A percentile compares a stretch with the other conserved stretches of the same genome.
Evolutionary conservation across 1,139 yeast genomes (phyloP).

Genomic region (Sporopachydermia cereana): DNA sequence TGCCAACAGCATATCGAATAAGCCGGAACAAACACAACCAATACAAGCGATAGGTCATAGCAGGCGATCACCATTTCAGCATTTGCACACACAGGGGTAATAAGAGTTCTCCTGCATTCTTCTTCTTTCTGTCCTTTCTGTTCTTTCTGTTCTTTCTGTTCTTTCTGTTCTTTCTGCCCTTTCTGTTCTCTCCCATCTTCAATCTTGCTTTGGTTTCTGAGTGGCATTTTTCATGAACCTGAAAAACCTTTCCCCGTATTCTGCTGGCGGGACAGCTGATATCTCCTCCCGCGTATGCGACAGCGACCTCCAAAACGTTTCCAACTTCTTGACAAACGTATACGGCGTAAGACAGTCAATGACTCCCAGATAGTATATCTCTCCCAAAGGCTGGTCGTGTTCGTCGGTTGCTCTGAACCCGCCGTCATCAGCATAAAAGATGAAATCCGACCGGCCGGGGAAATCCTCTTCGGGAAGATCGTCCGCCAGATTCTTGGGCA

Average conservation of each 20-base stretch:
- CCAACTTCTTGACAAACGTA: conserved; percentile 62
- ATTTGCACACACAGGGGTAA: no score
- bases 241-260: conserved; percentile 81
- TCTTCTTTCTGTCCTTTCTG: no score
- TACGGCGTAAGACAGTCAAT: conserved; percentile 91
- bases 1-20: no score
- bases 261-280: conserved; percentile 83
- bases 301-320: conserved; percentile 76
- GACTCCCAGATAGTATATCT: conserved; percentile 83
- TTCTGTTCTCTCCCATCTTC: no score
- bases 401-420: conserved; percentile 73
- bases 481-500: conserved; percentile 15
- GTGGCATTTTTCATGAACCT: conserved; percentile 42
- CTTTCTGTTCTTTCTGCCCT: no score
- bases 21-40: no score
- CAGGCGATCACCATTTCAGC: no score
- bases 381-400: conserved; percentile 47
- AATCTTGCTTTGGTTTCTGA: conserved; percentile 3
- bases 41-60: no score
- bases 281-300: conserved; percentile 58
- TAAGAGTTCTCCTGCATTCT: no score
- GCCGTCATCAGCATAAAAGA: conserved; percentile 74
- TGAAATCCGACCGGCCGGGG: conserved; percentile 39
- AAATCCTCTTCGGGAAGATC: conserved; percentile 37
- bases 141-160: no score